A percentile compares a stretch with the other conserved stretches of the same genome.
phyloP scores from a whole-genome alignment of 805 yeast genomes.

The Cyberlindnera veronae region DNA sequence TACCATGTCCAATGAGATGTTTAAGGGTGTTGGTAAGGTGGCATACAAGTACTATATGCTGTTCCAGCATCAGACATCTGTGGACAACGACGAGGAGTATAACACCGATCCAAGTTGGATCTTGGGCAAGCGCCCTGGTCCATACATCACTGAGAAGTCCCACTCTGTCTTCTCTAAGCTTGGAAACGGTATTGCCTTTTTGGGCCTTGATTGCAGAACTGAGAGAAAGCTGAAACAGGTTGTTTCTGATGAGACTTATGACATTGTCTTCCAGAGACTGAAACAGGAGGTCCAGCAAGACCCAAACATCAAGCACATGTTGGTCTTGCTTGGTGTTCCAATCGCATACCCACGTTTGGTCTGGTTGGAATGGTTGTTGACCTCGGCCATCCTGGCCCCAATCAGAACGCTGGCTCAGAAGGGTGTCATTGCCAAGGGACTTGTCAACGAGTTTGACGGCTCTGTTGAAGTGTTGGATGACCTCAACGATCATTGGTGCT shows the following conservation, averaged over 20 bases:
- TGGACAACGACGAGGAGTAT: conserved; percentile 40
- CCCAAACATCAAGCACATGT: conserved; percentile 64
- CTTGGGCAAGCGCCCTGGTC: conserved; percentile 53
- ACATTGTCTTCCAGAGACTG: conserved; percentile 56
- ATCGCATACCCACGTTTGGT: conserved; percentile 92
- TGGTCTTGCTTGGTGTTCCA: conserved; percentile 89
- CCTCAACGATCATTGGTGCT: conserved; percentile 96
- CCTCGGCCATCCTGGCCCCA: conserved; percentile 60
- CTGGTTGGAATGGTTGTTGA: conserved; percentile 77
- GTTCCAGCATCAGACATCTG: conserved; percentile 80
- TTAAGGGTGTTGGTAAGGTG: conserved; percentile 65
- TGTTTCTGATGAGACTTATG: conserved; percentile 53
- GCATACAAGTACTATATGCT: conserved; percentile 87
- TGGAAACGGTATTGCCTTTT: conserved; percentile 67
- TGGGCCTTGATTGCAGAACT: conserved; percentile 91
- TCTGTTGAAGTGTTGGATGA: conserved; percentile 89
- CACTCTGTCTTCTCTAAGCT: conserved; percentile 70
- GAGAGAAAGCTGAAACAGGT: conserved; percentile 70
- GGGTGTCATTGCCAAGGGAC: conserved; percentile 63
- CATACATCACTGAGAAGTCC: conserved; percentile 61
- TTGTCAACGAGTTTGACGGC: conserved; percentile 91
- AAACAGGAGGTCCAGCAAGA: conserved; percentile 47
- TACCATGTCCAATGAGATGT: conserved; percentile 71
- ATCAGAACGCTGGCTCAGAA: conserved; percentile 54
- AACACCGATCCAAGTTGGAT: conserved; percentile 57